Percentiles rank a stretch among this genome's conserved stretches.
Conservation (phyloP, 2,329 filamentous ascomycete species). For the Lojkania enalia region DNA sequence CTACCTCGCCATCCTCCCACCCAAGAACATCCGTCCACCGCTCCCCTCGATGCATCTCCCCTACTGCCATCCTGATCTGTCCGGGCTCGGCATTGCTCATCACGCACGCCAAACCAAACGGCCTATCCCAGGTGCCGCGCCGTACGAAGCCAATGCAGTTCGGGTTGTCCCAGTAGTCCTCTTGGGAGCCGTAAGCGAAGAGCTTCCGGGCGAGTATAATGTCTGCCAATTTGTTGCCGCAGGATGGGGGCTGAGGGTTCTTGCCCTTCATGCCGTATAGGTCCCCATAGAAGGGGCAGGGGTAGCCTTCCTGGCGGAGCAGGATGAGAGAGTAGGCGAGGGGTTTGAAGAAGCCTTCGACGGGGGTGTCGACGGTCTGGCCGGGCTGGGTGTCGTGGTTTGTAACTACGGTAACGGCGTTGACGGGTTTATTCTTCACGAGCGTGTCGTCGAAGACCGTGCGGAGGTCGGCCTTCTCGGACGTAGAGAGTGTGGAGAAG, state of each 20-base stretch:
- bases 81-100: slow-evolving; percentile 52
- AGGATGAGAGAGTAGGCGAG: slow-evolving; percentile 74
- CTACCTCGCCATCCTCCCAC: slow-evolving; percentile 58
- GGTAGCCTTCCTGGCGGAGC: slow-evolving; percentile 64
- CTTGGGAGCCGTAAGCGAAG: slow-evolving; percentile 68
- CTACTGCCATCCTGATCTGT: slow-evolving; percentile 65
- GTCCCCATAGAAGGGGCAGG: slow-evolving; percentile 73
- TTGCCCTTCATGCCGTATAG: slow-evolving; percentile 65
- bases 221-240: slow-evolving; percentile 59
- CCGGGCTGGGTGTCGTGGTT: slow-evolving; percentile 73
- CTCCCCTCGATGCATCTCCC: slow-evolving; percentile 60
- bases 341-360: slow-evolving; percentile 70
- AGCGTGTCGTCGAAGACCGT: slow-evolving; percentile 65
- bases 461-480: slow-evolving; percentile 62
- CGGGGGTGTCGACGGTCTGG: slow-evolving; percentile 64
- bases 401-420: slow-evolving; percentile 69
- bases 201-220: slow-evolving; percentile 65
- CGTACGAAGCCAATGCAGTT: slow-evolving; percentile 66
- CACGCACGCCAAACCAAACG: slow-evolving; percentile 52
- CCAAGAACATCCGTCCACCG: slow-evolving; percentile 66
- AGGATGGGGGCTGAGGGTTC: slow-evolving; percentile 56
- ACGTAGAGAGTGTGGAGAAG: slow-evolving; percentile 64
- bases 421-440: slow-evolving; percentile 56
- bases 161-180: slow-evolving; percentile 64
- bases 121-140: slow-evolving; percentile 56